phyloP scores from a whole-genome alignment of 2,329 filamentous ascomycete genomes.

The Clonostachys solani region DNA sequence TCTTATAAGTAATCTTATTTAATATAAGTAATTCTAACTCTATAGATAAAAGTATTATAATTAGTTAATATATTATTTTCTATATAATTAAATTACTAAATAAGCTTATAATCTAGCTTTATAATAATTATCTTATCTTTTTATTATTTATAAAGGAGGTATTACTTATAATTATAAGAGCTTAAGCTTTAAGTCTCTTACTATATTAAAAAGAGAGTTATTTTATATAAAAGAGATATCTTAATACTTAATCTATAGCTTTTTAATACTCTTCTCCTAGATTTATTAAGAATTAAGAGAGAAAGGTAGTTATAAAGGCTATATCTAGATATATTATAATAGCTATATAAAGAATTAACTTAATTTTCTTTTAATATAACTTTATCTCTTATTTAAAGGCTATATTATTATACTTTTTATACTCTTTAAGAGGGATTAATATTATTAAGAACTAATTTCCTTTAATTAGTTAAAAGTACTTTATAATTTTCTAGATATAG shows the following conservation, averaged over 20 bases:
- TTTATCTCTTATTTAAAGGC: not conserved
- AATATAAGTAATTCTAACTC: not conserved
- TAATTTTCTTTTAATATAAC: not conserved
- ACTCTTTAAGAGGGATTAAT: too few relatives aligned
- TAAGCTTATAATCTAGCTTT: not conserved
- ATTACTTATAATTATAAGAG: not conserved
- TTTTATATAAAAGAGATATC: constrained; percentile 1
- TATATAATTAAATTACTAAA: not conserved
- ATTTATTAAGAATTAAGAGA: not conserved
- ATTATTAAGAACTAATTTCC: too few relatives aligned
- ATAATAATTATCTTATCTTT: not conserved
- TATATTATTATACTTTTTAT: too few relatives aligned
- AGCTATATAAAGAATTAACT: not conserved
- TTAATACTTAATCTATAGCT: not conserved
- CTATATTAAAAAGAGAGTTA: not conserved
- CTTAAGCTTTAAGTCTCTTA: not conserved
- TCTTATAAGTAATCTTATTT: too few relatives aligned
- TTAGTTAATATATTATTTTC: not conserved
- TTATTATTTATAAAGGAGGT: not conserved
- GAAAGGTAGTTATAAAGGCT: not conserved
- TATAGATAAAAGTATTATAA: not conserved
- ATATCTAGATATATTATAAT: not conserved
- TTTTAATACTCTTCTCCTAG: not conserved
- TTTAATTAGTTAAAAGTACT: too few relatives aligned
- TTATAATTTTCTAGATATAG: too few relatives aligned